Conservation (phyloP, 768 basidiomycete species). For the Lactarius psammicola region DNA sequence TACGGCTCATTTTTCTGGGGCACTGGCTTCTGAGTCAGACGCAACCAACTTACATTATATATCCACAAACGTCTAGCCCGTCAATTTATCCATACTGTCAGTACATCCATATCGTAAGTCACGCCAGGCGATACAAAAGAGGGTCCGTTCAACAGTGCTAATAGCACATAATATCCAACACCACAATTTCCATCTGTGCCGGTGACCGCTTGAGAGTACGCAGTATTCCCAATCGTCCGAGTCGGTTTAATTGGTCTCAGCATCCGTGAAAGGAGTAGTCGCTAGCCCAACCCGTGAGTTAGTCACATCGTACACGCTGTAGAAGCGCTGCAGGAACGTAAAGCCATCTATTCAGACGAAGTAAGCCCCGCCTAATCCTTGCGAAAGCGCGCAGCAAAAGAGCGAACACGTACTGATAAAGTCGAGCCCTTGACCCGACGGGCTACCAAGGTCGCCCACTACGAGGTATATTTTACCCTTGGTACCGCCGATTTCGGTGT, state of each 20-base stretch:
- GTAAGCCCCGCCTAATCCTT: not conserved
- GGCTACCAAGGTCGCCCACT: constrained; percentile 29
- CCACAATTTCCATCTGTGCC: not conserved
- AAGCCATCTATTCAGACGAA: not conserved
- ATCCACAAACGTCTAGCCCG: not conserved
- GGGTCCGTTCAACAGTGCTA: not conserved
- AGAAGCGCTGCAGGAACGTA: constrained; percentile 25
- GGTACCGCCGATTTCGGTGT: constrained; percentile 55
- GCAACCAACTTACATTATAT: not conserved
- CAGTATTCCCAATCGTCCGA: not conserved
- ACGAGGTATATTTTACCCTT: constrained; percentile 42
- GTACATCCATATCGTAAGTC: not conserved
- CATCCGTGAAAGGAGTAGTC: constrained; percentile 28
- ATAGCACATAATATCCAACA: not conserved
- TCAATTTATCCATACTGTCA: not conserved
- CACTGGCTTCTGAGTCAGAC: not conserved
- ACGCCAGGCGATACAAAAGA: not conserved
- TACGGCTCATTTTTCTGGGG: not conserved
- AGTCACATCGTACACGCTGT: constrained; percentile 29
- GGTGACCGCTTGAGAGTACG: not conserved
- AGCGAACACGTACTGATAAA: constrained; percentile 26
- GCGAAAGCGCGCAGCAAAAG: not conserved
- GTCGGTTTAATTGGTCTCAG: constrained; percentile 26
- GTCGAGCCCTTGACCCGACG: constrained; percentile 34
- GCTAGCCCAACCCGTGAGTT: constrained; percentile 30